Percentiles rank a stretch among this genome's conserved stretches.
Conservation (phyloP, 768 basidiomycete genomes). For the Tubosaeta brunneosetosa region DNA sequence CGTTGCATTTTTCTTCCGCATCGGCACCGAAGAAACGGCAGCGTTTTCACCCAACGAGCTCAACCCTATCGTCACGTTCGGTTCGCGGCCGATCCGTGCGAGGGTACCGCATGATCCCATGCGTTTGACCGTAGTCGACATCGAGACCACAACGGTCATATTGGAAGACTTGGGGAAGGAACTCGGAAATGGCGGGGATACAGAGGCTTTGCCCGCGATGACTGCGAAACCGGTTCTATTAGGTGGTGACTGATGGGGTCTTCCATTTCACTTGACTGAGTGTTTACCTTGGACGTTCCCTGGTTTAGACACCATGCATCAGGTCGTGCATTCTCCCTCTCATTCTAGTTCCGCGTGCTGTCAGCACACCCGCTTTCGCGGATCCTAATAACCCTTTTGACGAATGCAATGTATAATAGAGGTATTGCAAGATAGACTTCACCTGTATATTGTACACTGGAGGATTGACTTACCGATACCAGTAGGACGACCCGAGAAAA, state of each 20-base stretch:
- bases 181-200: background rate
- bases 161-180: background rate
- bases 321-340: background rate
- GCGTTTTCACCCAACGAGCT: background rate
- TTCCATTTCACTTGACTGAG: background rate
- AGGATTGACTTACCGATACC: too few relatives aligned
- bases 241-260: background rate
- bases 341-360: background rate
- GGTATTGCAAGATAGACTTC: background rate
- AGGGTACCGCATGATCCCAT: background rate
- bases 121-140: background rate
- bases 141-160: background rate
- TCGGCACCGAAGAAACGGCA: background rate
- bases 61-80: background rate
- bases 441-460: too few relatives aligned
- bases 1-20: constrained; percentile 5
- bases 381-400: background rate
- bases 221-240: background rate
- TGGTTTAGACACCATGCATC: background rate
- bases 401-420: background rate
- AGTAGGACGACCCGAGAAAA: too few relatives aligned
- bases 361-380: background rate
- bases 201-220: background rate
- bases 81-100: background rate
- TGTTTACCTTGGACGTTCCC: background rate